Evolutionary conservation across 257 asterid genomes (phyloP).

Genomic region (Galeopsis tetrahit): DNA sequence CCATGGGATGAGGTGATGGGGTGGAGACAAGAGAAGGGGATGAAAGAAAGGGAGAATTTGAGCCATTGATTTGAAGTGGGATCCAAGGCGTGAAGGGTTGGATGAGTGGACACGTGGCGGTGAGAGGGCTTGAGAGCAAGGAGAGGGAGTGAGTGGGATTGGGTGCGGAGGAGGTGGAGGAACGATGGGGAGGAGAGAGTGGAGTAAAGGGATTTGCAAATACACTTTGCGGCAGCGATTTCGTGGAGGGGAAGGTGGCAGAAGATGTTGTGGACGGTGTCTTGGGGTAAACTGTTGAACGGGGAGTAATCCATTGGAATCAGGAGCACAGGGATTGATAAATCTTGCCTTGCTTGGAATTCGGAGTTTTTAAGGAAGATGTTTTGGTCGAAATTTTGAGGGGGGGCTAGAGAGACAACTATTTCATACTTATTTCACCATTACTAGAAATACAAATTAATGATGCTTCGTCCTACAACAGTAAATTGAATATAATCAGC

Average conservation of each 20-base stretch:
- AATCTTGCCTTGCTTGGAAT: constrained; percentile 15
- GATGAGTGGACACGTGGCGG: constrained; percentile 66
- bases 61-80: constrained; percentile 72
- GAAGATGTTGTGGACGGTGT: constrained; percentile 82
- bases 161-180: constrained; percentile 68
- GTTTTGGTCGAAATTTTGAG: constrained; percentile 12
- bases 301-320: constrained; percentile 77
- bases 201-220: constrained; percentile 63
- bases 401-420: not conserved
- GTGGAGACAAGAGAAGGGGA: constrained; percentile 80
- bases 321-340: not conserved
- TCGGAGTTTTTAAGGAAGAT: not conserved
- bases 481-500: constrained; percentile 31
- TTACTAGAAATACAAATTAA: constrained; percentile 80
- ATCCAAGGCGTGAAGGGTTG: constrained; percentile 78
- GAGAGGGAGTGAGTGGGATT: constrained; percentile 52
- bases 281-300: constrained; percentile 75
- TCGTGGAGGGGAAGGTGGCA: constrained; percentile 73
- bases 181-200: constrained; percentile 77
- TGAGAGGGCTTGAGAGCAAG: constrained; percentile 76
- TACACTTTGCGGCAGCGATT: constrained; percentile 70
- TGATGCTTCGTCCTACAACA: constrained; percentile 71
- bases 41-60: constrained; percentile 78
- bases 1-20: constrained; percentile 88
- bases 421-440: constrained; percentile 79